These are phyloP conservation scores for Rubus parviflorus DNA, from an alignment of 306 rosid species.

Conservation along the genomic window DNA sequence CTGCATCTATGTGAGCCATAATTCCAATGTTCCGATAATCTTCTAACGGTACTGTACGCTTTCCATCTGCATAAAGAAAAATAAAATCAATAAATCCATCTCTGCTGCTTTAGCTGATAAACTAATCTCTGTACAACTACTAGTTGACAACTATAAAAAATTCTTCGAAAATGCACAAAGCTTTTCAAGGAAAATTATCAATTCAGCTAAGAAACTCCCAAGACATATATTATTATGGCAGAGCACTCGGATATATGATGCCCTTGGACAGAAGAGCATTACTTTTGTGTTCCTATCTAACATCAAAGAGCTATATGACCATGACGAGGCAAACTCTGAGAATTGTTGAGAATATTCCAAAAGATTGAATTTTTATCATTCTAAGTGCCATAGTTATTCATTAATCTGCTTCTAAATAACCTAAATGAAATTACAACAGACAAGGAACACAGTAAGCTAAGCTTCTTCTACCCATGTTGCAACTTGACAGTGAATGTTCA, in stretches of 20 bases:
- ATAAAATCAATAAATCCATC: conserved; percentile 21
- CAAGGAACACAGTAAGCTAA: conserved; percentile 8
- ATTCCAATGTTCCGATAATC: conserved; percentile 96
- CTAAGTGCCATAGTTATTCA: background rate
- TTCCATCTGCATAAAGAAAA: conserved; percentile 40
- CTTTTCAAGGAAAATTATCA: background rate
- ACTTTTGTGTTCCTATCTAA: background rate
- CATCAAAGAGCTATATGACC: conserved; percentile 2
- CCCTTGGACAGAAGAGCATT: background rate
- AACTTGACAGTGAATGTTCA: background rate
- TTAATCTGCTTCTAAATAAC: background rate
- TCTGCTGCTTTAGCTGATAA: conserved; percentile 7
- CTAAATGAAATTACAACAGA: background rate
- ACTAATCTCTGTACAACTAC: background rate
- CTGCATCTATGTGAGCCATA: conserved; percentile 98
- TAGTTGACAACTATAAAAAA: background rate
- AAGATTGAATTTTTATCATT: background rate
- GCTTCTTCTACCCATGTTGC: background rate
- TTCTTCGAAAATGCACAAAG: background rate
- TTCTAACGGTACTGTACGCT: conserved; percentile 59
- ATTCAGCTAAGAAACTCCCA: conserved; percentile 2
- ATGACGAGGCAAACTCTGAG: background rate
- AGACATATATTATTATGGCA: background rate
- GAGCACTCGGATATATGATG: background rate
- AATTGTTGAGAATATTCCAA: background rate